These are phyloP conservation scores for Aspergillus felis DNA, from an alignment of 2,329 filamentous ascomycete species.

Conservation along the genomic window DNA sequence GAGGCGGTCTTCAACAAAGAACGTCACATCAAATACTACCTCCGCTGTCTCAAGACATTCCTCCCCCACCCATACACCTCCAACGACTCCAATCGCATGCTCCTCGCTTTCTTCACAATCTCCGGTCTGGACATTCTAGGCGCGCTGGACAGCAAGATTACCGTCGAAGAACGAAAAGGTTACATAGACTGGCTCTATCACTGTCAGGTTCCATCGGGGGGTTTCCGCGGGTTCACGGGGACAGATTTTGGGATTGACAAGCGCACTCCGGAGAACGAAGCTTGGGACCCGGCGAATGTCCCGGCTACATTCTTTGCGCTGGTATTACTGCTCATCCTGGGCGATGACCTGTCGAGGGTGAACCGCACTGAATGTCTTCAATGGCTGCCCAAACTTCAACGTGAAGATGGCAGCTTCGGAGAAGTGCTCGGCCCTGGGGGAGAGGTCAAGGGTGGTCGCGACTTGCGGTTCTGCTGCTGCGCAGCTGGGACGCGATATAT, in stretches of 20 bases:
- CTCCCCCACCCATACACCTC: slow-evolving; percentile 80
- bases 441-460: slow-evolving; percentile 69
- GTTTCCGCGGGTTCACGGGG: slow-evolving; percentile 81
- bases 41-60: slow-evolving; percentile 75
- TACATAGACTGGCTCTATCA: slow-evolving; percentile 75
- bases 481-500: slow-evolving; percentile 80
- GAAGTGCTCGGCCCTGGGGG: slow-evolving; percentile 65
- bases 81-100: slow-evolving; percentile 87
- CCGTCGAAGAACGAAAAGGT: slow-evolving; percentile 49
- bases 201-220: slow-evolving; percentile 80
- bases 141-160: slow-evolving; percentile 54
- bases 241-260: slow-evolving; percentile 52
- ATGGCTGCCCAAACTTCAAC: slow-evolving; percentile 75
- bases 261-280: slow-evolving; percentile 49
- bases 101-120: slow-evolving; percentile 83
- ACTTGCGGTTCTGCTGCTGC: slow-evolving; percentile 85
- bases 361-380: slow-evolving; percentile 62
- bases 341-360: slow-evolving; percentile 62
- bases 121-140: slow-evolving; percentile 79
- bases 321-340: slow-evolving; percentile 64
- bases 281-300: slow-evolving; percentile 74
- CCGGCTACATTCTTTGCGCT: slow-evolving; percentile 89
- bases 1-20: slow-evolving; percentile 43
- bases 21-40: slow-evolving; percentile 85
- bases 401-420: slow-evolving; percentile 84